Conservation (phyloP, 176 grass and related monocot genomes). For the Aegilops bicornis region DNA sequence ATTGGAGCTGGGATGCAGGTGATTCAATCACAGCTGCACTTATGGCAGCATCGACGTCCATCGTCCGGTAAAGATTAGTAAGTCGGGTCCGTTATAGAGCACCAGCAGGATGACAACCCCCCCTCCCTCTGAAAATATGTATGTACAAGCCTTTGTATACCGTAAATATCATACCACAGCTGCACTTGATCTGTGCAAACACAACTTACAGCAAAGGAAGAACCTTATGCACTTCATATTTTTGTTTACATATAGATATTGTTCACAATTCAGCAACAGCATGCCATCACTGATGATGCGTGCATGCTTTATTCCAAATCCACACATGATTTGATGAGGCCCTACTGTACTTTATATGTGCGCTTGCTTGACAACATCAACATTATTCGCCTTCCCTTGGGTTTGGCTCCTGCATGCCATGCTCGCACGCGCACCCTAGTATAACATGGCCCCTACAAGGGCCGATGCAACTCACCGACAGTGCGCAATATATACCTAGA, state of each 20-base stretch:
- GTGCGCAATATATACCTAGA: slow-evolving; percentile 10
- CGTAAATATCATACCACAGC: slow-evolving; percentile 10
- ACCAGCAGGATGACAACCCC: neutral
- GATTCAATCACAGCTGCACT: slow-evolving; percentile 16
- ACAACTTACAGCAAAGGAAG: neutral
- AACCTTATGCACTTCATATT: slow-evolving; percentile 11
- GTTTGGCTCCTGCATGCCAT: slow-evolving; percentile 18
- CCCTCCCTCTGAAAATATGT: neutral
- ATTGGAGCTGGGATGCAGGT: slow-evolving; percentile 71
- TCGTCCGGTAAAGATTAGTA: neutral
- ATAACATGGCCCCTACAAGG: slow-evolving; percentile 25
- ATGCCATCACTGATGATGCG: slow-evolving; percentile 27
- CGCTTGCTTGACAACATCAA: slow-evolving; percentile 28
- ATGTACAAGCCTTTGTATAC: slow-evolving; percentile 13
- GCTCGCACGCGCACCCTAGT: slow-evolving; percentile 28
- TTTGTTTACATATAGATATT: neutral
- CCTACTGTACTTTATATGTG: slow-evolving; percentile 9
- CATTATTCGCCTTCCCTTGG: slow-evolving; percentile 32
- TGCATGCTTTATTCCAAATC: slow-evolving; percentile 43
- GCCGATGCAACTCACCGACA: slow-evolving; percentile 27
- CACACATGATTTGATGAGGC: slow-evolving; percentile 3
- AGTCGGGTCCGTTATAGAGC: slow-evolving; percentile 35
- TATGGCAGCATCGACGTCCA: slow-evolving; percentile 5
- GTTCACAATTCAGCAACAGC: slow-evolving; percentile 32
- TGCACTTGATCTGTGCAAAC: neutral